Base-by-base conservation (phyloP, 1,284 basidiomycete species). In the Garcileccinum viscosum region DNA sequence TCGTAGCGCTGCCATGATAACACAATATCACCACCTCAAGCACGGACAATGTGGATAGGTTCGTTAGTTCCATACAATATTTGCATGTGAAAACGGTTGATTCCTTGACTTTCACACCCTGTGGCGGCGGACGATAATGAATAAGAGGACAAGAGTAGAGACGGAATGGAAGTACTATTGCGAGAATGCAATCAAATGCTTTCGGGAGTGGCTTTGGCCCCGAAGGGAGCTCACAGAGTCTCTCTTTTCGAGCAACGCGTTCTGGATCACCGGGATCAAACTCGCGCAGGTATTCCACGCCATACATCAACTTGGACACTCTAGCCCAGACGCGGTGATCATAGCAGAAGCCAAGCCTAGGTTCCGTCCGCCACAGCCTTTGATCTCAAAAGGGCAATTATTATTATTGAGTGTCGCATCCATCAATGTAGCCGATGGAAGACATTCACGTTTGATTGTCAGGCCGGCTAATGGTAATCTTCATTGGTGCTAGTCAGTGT, bases 11-110 rank as follows among this genome's bases (percentile, higher is more conserved):
- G 12, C 92, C 92, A 73, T 91, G 83, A 80, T 87, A 93, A 76
- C 92, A 93, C 92, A 92, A 93, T 69, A 93, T 87, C 77, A 93
- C 92, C 40, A 93, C 91, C 76, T 93, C 92, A 73, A 93, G 93
- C 14, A 93, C 90, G 14, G 90, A 92, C 5, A 93, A 83, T 71
- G 91, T 90, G 7, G 88, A 87, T 42, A 93, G 78, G 72, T 87
- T 93, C 4, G 92, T 93, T 53, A 93, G 85, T 77, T 93, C 92
- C 0, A 92, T 93, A 76, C 90, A 92, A 78, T 93, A 93, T 77
- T 93, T 93, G 63, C 92, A 83, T 64, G 89, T 90, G 78, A 93
- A 93, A 19, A 92, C 91, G 0, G 88, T 93, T 30, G 91, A 92
- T 77, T 93, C 92, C 72, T 93, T 93, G 64, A 93, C 91, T 81